phyloP scores from a whole-genome alignment of 2,329 filamentous ascomycete species.

The Fusarium staphyleae region DNA sequence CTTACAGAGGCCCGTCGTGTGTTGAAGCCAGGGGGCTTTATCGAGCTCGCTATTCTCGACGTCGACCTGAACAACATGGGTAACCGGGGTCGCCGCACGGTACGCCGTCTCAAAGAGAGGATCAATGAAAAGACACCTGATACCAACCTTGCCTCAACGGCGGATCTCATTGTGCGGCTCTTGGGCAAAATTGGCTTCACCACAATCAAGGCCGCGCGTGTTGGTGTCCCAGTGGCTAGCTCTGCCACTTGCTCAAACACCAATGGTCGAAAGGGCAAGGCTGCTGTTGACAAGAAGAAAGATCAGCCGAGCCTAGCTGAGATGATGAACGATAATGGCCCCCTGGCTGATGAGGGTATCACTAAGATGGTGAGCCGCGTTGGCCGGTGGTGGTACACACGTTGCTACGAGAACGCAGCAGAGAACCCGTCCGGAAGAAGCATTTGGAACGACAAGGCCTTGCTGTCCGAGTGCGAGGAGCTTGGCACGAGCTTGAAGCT shows the following conservation, averaged over 20 bases:
- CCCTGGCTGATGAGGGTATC: conserved; percentile 80
- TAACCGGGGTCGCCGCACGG: conserved; percentile 69
- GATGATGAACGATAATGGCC: conserved; percentile 74
- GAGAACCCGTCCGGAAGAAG: conserved; percentile 56
- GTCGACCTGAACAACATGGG: conserved; percentile 86
- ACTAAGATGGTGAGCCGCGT: conserved; percentile 92
- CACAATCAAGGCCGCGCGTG: conserved; percentile 76
- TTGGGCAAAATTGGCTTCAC: conserved; percentile 74
- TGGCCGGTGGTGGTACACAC: conserved; percentile 94
- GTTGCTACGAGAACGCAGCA: conserved; percentile 82
- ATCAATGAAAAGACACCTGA: conserved; percentile 68
- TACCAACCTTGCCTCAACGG: conserved; percentile 65
- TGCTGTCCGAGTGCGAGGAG: conserved; percentile 86
- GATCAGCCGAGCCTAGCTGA: conserved; percentile 69
- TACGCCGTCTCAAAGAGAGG: conserved; percentile 74
- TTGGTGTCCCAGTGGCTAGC: conserved; percentile 76
- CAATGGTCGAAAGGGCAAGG: conserved; percentile 20
- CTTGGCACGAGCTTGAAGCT: conserved; percentile 88
- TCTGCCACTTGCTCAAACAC: conserved; percentile 48
- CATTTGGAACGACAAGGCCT: conserved; percentile 79
- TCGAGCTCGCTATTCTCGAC: conserved; percentile 82
- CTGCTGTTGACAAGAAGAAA: conserved; percentile 42
- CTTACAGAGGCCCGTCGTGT: conserved; percentile 79
- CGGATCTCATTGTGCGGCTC: conserved; percentile 69
- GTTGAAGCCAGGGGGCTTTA: conserved; percentile 76